These are phyloP conservation scores for Huntiella savannae DNA, from an alignment of 2,329 filamentous ascomycete genomes.

Conservation along the genomic window DNA sequence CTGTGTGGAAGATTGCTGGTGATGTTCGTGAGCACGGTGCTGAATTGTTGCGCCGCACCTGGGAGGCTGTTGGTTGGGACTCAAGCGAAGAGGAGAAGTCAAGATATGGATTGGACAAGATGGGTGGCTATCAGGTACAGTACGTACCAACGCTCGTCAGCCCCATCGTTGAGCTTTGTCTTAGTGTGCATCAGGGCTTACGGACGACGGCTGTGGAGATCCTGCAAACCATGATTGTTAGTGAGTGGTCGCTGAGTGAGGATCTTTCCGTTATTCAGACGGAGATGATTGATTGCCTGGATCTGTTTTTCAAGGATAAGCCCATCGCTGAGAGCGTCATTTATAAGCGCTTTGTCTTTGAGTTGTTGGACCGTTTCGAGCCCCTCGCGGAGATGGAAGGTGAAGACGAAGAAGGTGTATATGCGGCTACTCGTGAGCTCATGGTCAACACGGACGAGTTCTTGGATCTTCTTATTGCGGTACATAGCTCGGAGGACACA, in stretches of 20 bases:
- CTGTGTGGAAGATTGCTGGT: constrained; percentile 97
- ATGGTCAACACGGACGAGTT: constrained; percentile 78
- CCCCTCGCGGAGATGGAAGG: constrained; percentile 45
- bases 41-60: constrained; percentile 63
- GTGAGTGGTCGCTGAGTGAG: constrained; percentile 91
- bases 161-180: constrained; percentile 79
- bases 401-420: constrained; percentile 40
- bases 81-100: constrained; percentile 59
- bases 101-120: constrained; percentile 59
- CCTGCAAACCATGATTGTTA: constrained; percentile 92
- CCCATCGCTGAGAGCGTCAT: constrained; percentile 71
- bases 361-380: constrained; percentile 66
- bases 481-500: constrained; percentile 56
- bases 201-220: constrained; percentile 82
- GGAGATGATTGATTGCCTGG: constrained; percentile 88
- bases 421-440: constrained; percentile 56
- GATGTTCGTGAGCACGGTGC: constrained; percentile 87
- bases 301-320: constrained; percentile 76
- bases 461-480: constrained; percentile 73
- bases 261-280: constrained; percentile 83
- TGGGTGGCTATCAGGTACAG: constrained; percentile 95
- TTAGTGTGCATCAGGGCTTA: constrained; percentile 86
- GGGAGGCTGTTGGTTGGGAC: constrained; percentile 96
- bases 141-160: constrained; percentile 86
- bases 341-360: constrained; percentile 80